These are phyloP conservation scores for Boletus pseudo-olivaceus DNA, from an alignment of 768 basidiomycete species.

Conservation along the genomic window DNA sequence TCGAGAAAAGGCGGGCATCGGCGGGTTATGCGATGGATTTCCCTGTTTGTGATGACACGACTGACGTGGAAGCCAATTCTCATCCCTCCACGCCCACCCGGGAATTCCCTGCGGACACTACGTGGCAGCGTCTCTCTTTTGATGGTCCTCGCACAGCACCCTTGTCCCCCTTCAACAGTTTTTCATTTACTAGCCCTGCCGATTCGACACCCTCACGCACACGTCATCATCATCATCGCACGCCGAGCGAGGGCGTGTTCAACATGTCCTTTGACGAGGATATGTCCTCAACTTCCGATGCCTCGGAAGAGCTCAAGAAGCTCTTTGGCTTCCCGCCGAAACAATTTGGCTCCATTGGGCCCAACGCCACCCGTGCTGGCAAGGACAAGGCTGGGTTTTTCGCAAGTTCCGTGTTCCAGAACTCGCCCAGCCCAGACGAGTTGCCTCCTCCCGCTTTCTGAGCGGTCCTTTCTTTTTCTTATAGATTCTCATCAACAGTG, in stretches of 20 bases:
- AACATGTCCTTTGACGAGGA: constrained; percentile 73
- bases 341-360: constrained; percentile 29
- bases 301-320: constrained; percentile 37
- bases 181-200: constrained; percentile 37
- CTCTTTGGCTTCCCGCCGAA: constrained; percentile 32
- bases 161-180: constrained; percentile 33
- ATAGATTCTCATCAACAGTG: constrained; percentile 30
- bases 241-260: constrained; percentile 75
- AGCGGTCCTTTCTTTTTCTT: constrained; percentile 36
- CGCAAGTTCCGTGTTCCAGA: constrained; percentile 82
- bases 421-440: constrained; percentile 81
- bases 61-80: constrained; percentile 42
- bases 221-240: constrained; percentile 49
- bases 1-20: constrained; percentile 32
- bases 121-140: constrained; percentile 35
- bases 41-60: constrained; percentile 73
- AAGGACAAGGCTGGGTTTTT: constrained; percentile 52
- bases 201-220: constrained; percentile 35
- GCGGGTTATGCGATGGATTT: constrained; percentile 40
- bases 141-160: constrained; percentile 54
- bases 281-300: constrained; percentile 38
- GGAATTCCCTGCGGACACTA: constrained; percentile 26
- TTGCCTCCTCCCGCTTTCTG: constrained; percentile 64
- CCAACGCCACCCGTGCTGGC: constrained; percentile 21
- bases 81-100: constrained; percentile 57